These are phyloP conservation scores for Raphanus hybrid DNA, from an alignment of 441 rosid species.

Conservation along the genomic window DNA sequence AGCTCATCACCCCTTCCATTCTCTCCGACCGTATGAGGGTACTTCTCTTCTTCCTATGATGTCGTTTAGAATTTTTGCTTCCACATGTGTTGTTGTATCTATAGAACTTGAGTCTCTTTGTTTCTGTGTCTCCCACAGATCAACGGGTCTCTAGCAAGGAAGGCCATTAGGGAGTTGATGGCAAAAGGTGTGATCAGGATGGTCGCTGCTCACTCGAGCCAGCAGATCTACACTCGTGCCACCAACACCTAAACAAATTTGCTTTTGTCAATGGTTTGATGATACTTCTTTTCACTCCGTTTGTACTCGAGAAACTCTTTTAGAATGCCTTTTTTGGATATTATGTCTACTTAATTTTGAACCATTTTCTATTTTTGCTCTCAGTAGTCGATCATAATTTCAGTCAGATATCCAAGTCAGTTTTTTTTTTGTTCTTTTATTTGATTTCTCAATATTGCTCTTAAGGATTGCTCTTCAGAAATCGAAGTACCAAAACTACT, in stretches of 20 bases:
- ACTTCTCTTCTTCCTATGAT: neutral
- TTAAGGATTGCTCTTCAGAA: neutral
- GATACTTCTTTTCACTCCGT: neutral
- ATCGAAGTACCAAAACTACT: neutral
- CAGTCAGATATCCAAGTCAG: neutral
- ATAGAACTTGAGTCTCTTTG: too few species aligned
- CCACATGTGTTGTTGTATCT: too few species aligned
- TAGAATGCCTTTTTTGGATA: conserved; percentile 20
- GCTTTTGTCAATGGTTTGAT: conserved; percentile 12
- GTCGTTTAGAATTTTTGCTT: too few species aligned
- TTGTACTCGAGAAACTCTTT: conserved; percentile 14
- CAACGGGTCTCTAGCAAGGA: conserved; percentile 59
- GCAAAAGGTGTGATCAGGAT: conserved; percentile 62
- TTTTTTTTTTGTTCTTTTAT: neutral
- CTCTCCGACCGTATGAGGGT: conserved; percentile 68
- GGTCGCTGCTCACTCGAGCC: conserved; percentile 61
- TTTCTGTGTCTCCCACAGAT: conserved; percentile 32
- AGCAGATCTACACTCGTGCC: conserved; percentile 61
- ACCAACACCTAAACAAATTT: conserved; percentile 45
- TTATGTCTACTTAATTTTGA: neutral
- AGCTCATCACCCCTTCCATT: conserved; percentile 62
- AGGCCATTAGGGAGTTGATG: conserved; percentile 62
- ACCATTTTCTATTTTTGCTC: neutral
- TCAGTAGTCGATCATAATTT: neutral
- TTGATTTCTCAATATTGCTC: neutral